Evolutionary conservation across 2,329 filamentous ascomycete species (phyloP).

Genomic region (Rasamsonia emersonii): DNA sequence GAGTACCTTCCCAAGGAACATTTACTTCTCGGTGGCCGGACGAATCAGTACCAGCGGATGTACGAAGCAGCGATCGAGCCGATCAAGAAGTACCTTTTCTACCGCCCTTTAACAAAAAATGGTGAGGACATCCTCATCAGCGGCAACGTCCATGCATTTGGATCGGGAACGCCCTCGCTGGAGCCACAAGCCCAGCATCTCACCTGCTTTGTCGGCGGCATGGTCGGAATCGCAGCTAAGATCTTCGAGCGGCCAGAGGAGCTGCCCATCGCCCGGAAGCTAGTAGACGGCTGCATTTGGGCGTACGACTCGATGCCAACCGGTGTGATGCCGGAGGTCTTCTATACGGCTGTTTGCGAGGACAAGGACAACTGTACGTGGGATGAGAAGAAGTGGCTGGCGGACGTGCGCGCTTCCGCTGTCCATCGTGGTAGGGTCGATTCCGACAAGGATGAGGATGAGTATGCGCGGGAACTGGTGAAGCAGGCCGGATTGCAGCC

Average conservation of each 20-base stretch:
- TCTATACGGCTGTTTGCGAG: conserved; percentile 44
- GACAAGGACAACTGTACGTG: conserved; percentile 40
- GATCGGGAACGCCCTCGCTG: conserved; percentile 12
- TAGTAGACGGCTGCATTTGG: conserved; percentile 55
- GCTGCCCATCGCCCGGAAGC: conserved; percentile 46
- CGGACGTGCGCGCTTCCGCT: conserved; percentile 16
- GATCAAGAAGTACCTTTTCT: conserved; percentile 35
- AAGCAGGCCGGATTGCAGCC: conserved; percentile 6
- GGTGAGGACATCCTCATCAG: conserved; percentile 33
- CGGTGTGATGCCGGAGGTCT: conserved; percentile 55
- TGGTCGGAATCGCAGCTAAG: conserved; percentile 52
- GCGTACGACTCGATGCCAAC: conserved; percentile 49
- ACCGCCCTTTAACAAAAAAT: conserved; percentile 36
- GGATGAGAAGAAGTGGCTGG: conserved; percentile 40
- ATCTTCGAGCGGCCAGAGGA: conserved; percentile 48
- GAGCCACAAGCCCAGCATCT: conserved; percentile 47
- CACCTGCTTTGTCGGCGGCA: conserved; percentile 53
- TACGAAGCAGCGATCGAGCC: conserved; percentile 32
- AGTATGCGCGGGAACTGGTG: conserved; percentile 1
- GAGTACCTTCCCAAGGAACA: conserved; percentile 44
- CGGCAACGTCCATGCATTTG: conserved; percentile 19
- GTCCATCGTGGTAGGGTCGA: conserved; percentile 5
- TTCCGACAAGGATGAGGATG: conserved; percentile 2
- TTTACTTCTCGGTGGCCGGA: conserved; percentile 34
- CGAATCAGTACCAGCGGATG: conserved; percentile 35